Conservation (phyloP, 257 asterid genomes). For the Solanum verrucosum region DNA sequence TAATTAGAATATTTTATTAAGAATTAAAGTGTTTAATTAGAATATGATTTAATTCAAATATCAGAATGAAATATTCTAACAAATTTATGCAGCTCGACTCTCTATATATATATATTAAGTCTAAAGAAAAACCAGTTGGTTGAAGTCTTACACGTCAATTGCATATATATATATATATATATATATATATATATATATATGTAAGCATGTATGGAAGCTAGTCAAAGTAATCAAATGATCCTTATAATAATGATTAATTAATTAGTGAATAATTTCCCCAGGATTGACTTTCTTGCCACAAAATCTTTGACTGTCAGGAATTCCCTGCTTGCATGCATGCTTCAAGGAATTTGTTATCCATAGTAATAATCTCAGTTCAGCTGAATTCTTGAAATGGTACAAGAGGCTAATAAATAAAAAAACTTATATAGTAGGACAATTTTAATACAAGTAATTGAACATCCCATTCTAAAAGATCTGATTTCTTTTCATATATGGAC, state of each 20-base stretch:
- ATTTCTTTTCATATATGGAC: background rate
- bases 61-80: too few species aligned
- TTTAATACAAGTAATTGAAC: background rate
- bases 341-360: background rate
- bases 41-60: rapidly evolving
- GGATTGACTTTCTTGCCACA: background rate
- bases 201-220: background rate
- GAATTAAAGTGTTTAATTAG: too few species aligned
- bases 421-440: background rate
- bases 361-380: background rate
- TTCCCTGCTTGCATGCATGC: background rate
- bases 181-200: background rate
- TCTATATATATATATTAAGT: too few species aligned
- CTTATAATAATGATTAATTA: background rate
- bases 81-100: background rate
- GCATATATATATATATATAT: too few species aligned
- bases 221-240: background rate
- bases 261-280: background rate
- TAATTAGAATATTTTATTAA: too few species aligned
- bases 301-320: background rate
- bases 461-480: background rate
- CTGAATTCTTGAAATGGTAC: background rate
- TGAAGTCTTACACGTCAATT: background rate
- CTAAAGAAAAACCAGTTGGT: background rate
- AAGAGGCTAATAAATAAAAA: background rate